These are phyloP conservation scores for Tulasnella calospora DNA, from an alignment of 768 basidiomycete species.

Conservation along the genomic window DNA sequence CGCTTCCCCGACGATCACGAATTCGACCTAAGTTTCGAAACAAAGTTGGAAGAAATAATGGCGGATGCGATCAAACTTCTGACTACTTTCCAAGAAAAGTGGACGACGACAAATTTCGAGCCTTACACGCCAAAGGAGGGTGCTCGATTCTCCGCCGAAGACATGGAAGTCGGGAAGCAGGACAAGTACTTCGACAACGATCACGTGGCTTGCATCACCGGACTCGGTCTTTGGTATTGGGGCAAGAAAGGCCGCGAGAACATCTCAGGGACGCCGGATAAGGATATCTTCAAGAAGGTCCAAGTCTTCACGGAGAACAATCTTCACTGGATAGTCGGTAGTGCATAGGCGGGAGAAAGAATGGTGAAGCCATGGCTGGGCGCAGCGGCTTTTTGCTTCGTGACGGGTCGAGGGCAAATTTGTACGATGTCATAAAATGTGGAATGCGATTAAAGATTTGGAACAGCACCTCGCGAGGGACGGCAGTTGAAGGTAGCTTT, in stretches of 20 bases:
- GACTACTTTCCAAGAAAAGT: background rate
- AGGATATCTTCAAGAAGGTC: background rate
- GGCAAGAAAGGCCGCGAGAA: background rate
- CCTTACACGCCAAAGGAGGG: background rate
- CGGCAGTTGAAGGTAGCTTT: too few species aligned
- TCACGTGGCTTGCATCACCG: background rate
- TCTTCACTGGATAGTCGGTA: too few species aligned
- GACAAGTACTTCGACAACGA: background rate
- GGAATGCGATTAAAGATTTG: too few species aligned
- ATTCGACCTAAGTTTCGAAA: background rate
- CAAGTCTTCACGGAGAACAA: background rate
- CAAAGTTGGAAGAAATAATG: background rate
- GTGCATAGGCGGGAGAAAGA: too few species aligned
- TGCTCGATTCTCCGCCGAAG: background rate
- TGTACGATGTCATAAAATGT: too few species aligned
- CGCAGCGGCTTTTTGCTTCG: too few species aligned
- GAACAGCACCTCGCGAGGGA: too few species aligned
- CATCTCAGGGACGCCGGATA: background rate
- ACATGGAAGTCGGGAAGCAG: background rate
- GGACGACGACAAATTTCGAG: background rate
- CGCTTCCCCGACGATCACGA: constrained; percentile 36
- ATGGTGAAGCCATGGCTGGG: too few species aligned
- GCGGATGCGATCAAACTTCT: background rate
- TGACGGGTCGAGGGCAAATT: too few species aligned
- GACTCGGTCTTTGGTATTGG: background rate